Evolutionary conservation across 306 rosid species (phyloP).

Genomic region (Quercus agrifolia): DNA sequence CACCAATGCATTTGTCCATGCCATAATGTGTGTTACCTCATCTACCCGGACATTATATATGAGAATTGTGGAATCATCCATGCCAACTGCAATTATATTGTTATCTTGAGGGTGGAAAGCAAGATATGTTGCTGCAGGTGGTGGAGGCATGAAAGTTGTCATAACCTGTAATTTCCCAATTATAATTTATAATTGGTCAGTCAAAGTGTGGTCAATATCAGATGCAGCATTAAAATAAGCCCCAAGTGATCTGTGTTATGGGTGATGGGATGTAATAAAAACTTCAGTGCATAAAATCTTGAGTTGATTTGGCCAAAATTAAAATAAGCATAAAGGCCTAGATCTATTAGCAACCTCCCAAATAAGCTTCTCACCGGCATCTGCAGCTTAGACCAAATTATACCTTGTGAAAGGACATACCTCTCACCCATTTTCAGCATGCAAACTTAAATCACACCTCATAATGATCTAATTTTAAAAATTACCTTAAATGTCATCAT

Average conservation of each 20-base stretch:
- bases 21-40: conserved; percentile 37
- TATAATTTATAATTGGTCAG: conserved; percentile 16
- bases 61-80: conserved; percentile 59
- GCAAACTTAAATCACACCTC: not conserved
- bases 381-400: not conserved
- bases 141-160: conserved; percentile 70
- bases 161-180: conserved; percentile 44
- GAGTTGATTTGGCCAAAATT: not conserved
- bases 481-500: conserved; percentile 71
- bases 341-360: not conserved
- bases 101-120: conserved; percentile 72
- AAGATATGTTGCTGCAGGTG: conserved; percentile 71
- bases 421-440: not conserved
- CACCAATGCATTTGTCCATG: not conserved
- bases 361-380: not conserved
- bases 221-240: not conserved
- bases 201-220: not conserved
- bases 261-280: not conserved
- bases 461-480: not conserved
- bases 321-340: not conserved
- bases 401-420: not conserved
- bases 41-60: conserved; percentile 64
- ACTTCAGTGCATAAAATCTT: not conserved
- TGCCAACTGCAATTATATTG: conserved; percentile 65
- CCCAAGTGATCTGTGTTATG: not conserved